Evolutionary conservation across 345 rosid species (phyloP).

Genomic region (Bruguiera sexangula): DNA sequence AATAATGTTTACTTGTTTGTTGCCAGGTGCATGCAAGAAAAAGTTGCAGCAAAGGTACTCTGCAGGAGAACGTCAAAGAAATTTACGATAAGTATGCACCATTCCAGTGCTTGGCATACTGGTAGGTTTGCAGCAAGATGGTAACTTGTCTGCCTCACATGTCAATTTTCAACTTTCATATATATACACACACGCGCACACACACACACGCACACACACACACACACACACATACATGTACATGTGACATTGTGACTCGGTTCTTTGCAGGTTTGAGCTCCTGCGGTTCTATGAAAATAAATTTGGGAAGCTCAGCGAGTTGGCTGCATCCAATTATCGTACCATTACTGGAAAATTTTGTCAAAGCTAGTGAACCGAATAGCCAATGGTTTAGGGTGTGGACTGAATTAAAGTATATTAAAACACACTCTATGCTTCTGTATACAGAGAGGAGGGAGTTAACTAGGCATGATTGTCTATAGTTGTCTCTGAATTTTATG

Average conservation of each 20-base stretch:
- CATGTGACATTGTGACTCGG: too few species aligned
- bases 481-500: too few species aligned
- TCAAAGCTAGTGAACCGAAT: not conserved
- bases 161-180: too few species aligned
- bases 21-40: conserved; percentile 26
- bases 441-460: too few species aligned
- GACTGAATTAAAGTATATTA: too few species aligned
- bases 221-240: too few species aligned
- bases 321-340: conserved; percentile 13
- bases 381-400: too few species aligned
- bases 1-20: too few species aligned
- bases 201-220: fast-evolving
- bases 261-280: conserved; percentile 27
- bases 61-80: conserved; percentile 17
- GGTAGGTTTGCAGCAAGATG: conserved; percentile 12
- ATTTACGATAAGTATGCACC: conserved; percentile 30
- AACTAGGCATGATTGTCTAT: too few species aligned
- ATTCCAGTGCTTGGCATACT: conserved; percentile 29
- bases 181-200: fast-evolving
- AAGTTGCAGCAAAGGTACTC: conserved; percentile 6
- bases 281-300: conserved; percentile 22
- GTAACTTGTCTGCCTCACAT: too few species aligned
- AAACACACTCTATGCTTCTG: too few species aligned
- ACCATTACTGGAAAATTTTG: conserved; percentile 5
- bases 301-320: conserved; percentile 36